Percentiles rank a stretch among this genome's conserved stretches.
These are phyloP conservation scores for Naganishia randhawae DNA, from an alignment of 768 basidiomycete genomes.

Conservation along the genomic window DNA sequence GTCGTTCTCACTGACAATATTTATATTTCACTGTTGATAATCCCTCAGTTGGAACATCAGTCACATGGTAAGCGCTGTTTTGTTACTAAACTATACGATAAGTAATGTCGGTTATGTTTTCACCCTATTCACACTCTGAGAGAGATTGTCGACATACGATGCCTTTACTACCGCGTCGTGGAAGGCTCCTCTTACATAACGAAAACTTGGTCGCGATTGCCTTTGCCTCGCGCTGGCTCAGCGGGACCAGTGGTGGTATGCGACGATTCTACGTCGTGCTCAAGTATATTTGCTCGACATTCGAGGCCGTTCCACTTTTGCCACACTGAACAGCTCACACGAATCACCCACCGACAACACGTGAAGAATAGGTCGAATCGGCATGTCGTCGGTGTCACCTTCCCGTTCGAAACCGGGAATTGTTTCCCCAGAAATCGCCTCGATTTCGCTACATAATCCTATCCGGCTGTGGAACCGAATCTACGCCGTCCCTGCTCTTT, in stretches of 20 bases:
- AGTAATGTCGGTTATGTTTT: too few relatives aligned
- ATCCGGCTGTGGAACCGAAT: constrained; percentile 46
- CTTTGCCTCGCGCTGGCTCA: too few relatives aligned
- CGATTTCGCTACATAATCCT: constrained; percentile 51
- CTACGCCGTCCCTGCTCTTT: constrained; percentile 50
- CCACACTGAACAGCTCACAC: neutral
- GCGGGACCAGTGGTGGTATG: neutral
- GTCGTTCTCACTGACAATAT: neutral
- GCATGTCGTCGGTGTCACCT: constrained; percentile 9
- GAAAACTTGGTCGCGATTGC: too few relatives aligned
- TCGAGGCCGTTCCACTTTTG: neutral
- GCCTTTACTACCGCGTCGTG: too few relatives aligned
- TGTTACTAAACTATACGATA: too few relatives aligned
- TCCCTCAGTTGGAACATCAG: too few relatives aligned
- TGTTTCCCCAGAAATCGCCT: constrained; percentile 50
- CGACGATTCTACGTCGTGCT: neutral
- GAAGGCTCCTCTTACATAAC: too few relatives aligned
- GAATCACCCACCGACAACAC: neutral
- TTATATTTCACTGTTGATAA: neutral
- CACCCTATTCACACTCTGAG: too few relatives aligned
- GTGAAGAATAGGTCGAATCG: neutral
- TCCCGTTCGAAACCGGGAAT: constrained; percentile 32
- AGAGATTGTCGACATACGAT: too few relatives aligned
- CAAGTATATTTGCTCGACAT: neutral
- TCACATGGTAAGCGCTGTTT: too few relatives aligned